phyloP scores from a whole-genome alignment of 495 filamentous ascomycete genomes.

The Podospora pseudocomata region DNA sequence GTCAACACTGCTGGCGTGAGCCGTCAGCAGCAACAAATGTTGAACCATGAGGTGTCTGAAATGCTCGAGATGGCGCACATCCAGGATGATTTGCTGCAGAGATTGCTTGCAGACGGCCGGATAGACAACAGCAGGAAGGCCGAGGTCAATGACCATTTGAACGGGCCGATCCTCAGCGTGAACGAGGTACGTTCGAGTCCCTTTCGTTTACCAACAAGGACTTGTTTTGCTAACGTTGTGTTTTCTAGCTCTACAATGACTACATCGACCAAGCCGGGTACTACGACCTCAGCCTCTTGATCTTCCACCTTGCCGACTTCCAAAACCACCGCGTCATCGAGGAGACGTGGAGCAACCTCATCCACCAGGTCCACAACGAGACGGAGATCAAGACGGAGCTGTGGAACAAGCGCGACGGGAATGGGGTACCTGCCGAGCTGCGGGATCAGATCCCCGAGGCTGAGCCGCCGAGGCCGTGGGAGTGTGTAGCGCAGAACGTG shows the following conservation, averaged over 20 bases:
- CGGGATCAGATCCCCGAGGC: not conserved
- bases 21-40: constrained; percentile 68
- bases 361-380: constrained; percentile 66
- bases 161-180: constrained; percentile 69
- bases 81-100: constrained; percentile 85
- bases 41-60: constrained; percentile 77
- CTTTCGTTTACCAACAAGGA: constrained; percentile 3
- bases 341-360: constrained; percentile 77
- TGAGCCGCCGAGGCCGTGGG: constrained; percentile 61
- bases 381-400: constrained; percentile 49
- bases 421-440: not conserved
- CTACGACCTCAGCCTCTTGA: constrained; percentile 86
- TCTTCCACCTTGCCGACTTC: constrained; percentile 84
- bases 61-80: constrained; percentile 91
- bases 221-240: constrained; percentile 29
- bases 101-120: constrained; percentile 68
- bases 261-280: constrained; percentile 86
- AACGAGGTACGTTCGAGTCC: constrained; percentile 58
- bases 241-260: constrained; percentile 74
- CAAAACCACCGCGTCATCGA: constrained; percentile 77
- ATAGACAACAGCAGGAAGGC: constrained; percentile 56
- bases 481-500: constrained; percentile 69
- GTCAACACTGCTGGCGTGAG: constrained; percentile 67
- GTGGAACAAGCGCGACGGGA: constrained; percentile 20
- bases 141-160: constrained; percentile 60